Evolutionary conservation across 164 flowering plant species (phyloP), one percentile per base, ranked within the genome.

Genomic region (Litsea cubeba): DNA sequence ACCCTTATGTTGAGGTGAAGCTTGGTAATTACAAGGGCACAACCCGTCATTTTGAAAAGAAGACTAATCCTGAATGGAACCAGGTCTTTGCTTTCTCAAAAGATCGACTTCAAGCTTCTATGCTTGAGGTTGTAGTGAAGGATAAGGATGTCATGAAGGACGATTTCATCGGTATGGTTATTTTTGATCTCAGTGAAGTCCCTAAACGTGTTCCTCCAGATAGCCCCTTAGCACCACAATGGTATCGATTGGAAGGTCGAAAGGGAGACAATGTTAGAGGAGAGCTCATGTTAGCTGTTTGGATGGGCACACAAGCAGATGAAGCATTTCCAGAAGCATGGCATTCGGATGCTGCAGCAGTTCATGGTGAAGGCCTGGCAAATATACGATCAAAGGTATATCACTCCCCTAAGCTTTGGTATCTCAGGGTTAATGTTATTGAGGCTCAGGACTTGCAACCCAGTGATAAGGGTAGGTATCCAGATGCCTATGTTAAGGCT

Each of bases 51-150:
- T 76, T 81, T 20, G 81, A 74, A 54, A 79, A 79, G 71, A 81
- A 79, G 71, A 46, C 74, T 0, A 79, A 79, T 50, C 84, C 84
- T 3, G 84, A 81, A 23, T 81, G 84, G 84, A 76, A 79, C 68
- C 94, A 92, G 76, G 91, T 90, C 10, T 94, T 94, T 84, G 98
- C 98, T 12, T 90, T 94, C 82, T 89, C 98, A 0, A 94, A 91
- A 69, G 98, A 92, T 0, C 78, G 94, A 49, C 75, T 92, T 65
- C 98, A 94, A 63, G 86, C 97, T 23, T 87, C 97, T 1, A 63
- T 82, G 1, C 67, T 92, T 71, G 97, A 94, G 80, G 92, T 89
- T 25, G 62, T 75, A 28, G 91, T 94, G 77, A 90, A 87, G 77
- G 97, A 94, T 60, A 90, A 93, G 80, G 79, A 79, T 70, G 12